Conservation (phyloP, 2,329 filamentous ascomycete genomes). For the Neoarthrinium moseri region DNA sequence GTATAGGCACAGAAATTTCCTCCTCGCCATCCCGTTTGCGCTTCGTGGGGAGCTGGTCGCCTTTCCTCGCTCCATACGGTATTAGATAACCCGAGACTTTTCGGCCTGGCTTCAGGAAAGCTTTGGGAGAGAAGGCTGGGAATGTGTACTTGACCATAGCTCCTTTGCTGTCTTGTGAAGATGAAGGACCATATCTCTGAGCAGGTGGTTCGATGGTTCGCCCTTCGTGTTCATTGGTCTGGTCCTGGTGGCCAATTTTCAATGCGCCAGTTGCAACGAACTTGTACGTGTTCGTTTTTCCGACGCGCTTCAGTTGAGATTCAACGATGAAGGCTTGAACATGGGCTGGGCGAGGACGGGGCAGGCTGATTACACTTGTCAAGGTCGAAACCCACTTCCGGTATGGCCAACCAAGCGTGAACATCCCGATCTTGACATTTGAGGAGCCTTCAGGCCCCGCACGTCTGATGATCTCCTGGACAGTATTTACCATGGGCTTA, state of each 20-base stretch:
- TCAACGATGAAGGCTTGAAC: slow-evolving; percentile 37
- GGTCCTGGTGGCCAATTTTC: neutral
- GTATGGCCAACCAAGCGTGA: slow-evolving; percentile 28
- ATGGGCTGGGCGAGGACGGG: slow-evolving; percentile 36
- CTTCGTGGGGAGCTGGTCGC: neutral
- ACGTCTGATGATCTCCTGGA: slow-evolving; percentile 33
- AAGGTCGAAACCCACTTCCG: slow-evolving; percentile 32
- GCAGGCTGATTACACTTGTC: slow-evolving; percentile 29
- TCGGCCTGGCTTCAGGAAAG: neutral
- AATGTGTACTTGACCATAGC: too few relatives aligned
- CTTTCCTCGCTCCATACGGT: neutral
- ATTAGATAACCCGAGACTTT: neutral
- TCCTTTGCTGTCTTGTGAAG: neutral
- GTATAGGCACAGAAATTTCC: neutral
- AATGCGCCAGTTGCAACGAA: slow-evolving; percentile 26
- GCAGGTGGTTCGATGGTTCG: too few relatives aligned
- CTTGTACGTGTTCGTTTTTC: slow-evolving; percentile 41
- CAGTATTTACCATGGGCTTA: slow-evolving; percentile 29
- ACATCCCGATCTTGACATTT: slow-evolving; percentile 28
- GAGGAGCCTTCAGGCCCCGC: slow-evolving; percentile 27
- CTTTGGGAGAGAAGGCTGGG: neutral
- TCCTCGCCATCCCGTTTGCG: neutral
- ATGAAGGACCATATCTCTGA: neutral
- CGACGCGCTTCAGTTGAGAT: slow-evolving; percentile 34
- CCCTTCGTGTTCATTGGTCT: neutral